Evolutionary conservation across 306 rosid genomes (phyloP).

Genomic region (Oemleria cerasiformis): DNA sequence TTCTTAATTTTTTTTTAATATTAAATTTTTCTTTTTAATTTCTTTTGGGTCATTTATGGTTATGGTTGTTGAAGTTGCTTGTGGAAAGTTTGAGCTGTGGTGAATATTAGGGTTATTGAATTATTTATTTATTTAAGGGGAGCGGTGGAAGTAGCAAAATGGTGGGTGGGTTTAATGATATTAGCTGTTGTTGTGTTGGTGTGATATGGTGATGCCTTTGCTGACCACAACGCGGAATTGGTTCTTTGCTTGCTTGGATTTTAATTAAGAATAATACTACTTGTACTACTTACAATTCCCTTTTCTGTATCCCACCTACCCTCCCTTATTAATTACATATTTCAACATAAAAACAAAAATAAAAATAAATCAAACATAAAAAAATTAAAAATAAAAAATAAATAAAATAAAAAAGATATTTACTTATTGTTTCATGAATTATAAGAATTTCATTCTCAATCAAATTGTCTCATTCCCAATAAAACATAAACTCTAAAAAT

Average conservation of each 20-base stretch:
- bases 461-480: too few relatives aligned
- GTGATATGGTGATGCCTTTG: not conserved
- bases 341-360: too few relatives aligned
- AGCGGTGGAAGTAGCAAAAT: not conserved
- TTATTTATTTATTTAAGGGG: not conserved
- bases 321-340: too few relatives aligned
- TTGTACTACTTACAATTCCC: too few relatives aligned
- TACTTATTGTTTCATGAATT: too few relatives aligned
- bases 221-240: slow-evolving; percentile 18
- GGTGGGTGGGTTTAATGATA: not conserved
- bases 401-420: too few relatives aligned
- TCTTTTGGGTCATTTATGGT: not conserved
- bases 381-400: too few relatives aligned
- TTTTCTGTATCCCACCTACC: too few relatives aligned
- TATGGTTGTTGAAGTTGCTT: not conserved
- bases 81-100: not conserved
- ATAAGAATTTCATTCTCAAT: too few relatives aligned
- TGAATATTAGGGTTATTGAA: not conserved
- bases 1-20: not conserved
- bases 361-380: too few relatives aligned
- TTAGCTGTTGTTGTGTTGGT: not conserved
- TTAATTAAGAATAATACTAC: too few relatives aligned
- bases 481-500: too few relatives aligned
- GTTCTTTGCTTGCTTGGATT: not conserved
- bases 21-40: not conserved